Evolutionary conservation across 2,329 filamentous ascomycete genomes (phyloP).

Genomic region (Sarocladium kiliense): DNA sequence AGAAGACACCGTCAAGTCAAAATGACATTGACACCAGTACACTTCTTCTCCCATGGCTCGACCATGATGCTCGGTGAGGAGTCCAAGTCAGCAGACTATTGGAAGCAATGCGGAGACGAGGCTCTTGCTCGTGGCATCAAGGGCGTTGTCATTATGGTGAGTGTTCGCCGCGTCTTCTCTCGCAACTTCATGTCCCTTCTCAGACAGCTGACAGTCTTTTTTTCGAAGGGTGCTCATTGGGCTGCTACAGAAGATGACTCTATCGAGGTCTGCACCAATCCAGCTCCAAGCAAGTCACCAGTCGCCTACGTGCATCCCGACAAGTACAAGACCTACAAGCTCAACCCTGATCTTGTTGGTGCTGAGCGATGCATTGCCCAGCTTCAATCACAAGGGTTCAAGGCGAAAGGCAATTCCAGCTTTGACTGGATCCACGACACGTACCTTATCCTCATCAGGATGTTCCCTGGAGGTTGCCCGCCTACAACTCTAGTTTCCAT

Average conservation of each 20-base stretch:
- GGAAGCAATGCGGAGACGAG: slow-evolving; percentile 60
- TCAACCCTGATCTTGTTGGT: slow-evolving; percentile 53
- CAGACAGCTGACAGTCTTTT: not conserved
- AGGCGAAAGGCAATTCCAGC: slow-evolving; percentile 42
- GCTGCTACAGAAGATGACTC: slow-evolving; percentile 45
- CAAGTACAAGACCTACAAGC: slow-evolving; percentile 58
- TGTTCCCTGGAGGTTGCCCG: slow-evolving; percentile 62
- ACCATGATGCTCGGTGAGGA: slow-evolving; percentile 69
- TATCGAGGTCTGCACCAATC: slow-evolving; percentile 58
- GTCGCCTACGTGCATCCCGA: slow-evolving; percentile 62
- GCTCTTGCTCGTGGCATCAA: slow-evolving; percentile 46
- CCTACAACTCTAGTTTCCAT: slow-evolving; percentile 47
- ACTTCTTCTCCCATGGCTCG: slow-evolving; percentile 66
- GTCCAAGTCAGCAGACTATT: slow-evolving; percentile 55
- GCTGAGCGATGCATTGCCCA: slow-evolving; percentile 44
- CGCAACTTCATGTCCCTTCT: no score
- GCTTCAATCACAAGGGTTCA: slow-evolving; percentile 46
- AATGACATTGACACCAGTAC: slow-evolving; percentile 43
- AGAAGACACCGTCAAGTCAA: no score
- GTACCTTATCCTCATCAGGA: slow-evolving; percentile 62
- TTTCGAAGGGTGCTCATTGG: slow-evolving; percentile 59
- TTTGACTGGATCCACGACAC: slow-evolving; percentile 74
- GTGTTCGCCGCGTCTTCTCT: slow-evolving; percentile 2
- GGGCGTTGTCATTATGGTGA: slow-evolving; percentile 61
- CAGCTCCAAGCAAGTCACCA: slow-evolving; percentile 53